Evolutionary conservation across 1,139 yeast species (phyloP), one percentile per base, ranked within the genome.

Genomic region (Debaryomyces fabryi): DNA sequence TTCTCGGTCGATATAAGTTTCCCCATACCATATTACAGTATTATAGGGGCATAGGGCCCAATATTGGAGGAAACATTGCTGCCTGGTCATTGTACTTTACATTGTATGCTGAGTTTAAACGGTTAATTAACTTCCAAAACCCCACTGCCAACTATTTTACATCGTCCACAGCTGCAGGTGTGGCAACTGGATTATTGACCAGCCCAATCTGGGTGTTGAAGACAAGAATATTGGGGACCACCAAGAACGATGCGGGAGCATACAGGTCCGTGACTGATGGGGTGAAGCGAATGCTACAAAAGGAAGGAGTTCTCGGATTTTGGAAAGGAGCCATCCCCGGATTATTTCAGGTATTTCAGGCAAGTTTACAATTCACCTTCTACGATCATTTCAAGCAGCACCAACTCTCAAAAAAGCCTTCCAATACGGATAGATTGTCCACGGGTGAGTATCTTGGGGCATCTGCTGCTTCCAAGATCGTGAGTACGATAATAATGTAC

Each of bases 171-270:
- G 42, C 71, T 3, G 92, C 98, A 0, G 99, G 99, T 0, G 60
- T 84, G 27, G 59, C 83, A 8, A 90, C 97, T 0, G 79, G 96
- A 0, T 53, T 89, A 0, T 45, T 88, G 13, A 92, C 99, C 0
- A 93, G 91, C 63, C 99, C 99, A 0, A 79, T 93, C 5, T 90
- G 97, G 97, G 95, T 90, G 3, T 67, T 90, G 37, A 93, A 93
- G 66, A 93, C 99, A 0, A 74, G 98, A 50, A 86, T 92, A 54
- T 73, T 93, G 57, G 83, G 91, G 20, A 74, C 89, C 2, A 71
- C 82, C 13, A 68, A 73, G 33, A 53, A 58, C 3, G 66, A 73
- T 0, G 67, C 70, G 0, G 75, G 74, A 7, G 86, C 89, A 0
- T 88, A 89, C 60, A 65, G 62, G 12, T 82, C 89, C 0, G 65